A percentile compares a stretch with the other conserved stretches of the same genome.
Conservation (phyloP, 306 rosid species). For the Lathyrus tuberosus region DNA sequence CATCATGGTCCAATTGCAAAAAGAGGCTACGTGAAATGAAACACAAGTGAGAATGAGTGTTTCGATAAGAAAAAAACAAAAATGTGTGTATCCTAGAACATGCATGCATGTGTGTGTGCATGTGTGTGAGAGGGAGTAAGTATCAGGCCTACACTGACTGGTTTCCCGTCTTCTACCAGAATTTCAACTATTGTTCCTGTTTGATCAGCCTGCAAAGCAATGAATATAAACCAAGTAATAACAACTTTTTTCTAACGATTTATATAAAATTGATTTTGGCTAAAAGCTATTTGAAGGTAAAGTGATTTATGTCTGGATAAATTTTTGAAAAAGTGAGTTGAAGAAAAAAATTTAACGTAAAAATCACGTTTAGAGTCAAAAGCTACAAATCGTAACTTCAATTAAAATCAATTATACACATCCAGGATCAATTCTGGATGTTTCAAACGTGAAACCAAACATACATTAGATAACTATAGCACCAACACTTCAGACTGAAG, state of each 20-base stretch:
- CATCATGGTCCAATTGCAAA: constrained; percentile 67
- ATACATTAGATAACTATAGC: not conserved
- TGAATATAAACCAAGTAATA: constrained; percentile 20
- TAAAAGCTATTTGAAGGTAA: no score
- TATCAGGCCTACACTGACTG: constrained; percentile 88
- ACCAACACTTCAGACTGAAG: not conserved
- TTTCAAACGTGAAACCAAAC: no score
- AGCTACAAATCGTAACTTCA: no score
- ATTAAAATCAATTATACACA: no score
- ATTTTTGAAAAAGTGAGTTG: no score
- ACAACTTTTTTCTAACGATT: not conserved
- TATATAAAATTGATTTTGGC: not conserved
- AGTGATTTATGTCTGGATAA: no score
- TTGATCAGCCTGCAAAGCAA: constrained; percentile 74
- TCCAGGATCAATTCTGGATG: not conserved
- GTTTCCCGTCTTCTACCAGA: constrained; percentile 64
- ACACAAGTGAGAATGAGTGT: not conserved
- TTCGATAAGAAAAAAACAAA: constrained; percentile 29
- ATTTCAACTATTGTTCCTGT: constrained; percentile 79
- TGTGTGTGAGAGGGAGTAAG: constrained; percentile 23
- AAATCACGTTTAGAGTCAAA: no score
- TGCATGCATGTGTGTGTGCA: not conserved
- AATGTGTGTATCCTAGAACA: not conserved
- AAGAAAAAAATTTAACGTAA: no score
- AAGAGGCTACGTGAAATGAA: constrained; percentile 66